Conservation (phyloP, 345 rosid species). For the Syzygium aromaticum region DNA sequence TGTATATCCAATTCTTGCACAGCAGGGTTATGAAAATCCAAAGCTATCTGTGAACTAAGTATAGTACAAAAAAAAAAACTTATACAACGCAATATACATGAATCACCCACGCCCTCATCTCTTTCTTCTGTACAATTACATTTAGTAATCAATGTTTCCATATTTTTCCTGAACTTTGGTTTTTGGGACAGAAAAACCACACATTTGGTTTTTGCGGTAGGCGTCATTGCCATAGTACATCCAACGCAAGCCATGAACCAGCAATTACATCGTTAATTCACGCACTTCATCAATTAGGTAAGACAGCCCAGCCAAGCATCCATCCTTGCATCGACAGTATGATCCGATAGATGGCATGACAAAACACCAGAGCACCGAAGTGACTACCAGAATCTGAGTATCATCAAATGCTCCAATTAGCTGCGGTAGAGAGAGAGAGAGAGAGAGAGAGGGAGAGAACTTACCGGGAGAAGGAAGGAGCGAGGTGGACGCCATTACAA, state of each 20-base stretch:
- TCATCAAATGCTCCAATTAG: neutral
- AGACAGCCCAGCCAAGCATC: neutral
- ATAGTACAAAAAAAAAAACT: neutral
- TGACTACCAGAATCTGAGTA: neutral
- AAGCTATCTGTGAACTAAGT: neutral
- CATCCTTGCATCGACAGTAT: neutral
- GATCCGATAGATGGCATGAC: neutral
- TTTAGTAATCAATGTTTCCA: neutral
- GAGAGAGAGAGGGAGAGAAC: neutral
- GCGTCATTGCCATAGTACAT: neutral
- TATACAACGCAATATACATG: neutral
- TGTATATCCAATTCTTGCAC: neutral
- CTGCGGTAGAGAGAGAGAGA: neutral
- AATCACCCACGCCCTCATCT: neutral
- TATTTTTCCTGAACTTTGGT: neutral
- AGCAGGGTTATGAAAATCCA: neutral
- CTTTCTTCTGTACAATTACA: neutral
- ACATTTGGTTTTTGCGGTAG: neutral
- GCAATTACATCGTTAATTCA: neutral
- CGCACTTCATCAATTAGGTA: neutral
- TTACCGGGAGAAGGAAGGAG: conserved; percentile 20
- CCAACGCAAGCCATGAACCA: neutral
- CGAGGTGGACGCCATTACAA: conserved; percentile 15
- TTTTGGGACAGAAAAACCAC: neutral
- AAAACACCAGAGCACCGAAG: neutral